Conservation (phyloP, 345 rosid genomes). For the Camelina laxa region DNA sequence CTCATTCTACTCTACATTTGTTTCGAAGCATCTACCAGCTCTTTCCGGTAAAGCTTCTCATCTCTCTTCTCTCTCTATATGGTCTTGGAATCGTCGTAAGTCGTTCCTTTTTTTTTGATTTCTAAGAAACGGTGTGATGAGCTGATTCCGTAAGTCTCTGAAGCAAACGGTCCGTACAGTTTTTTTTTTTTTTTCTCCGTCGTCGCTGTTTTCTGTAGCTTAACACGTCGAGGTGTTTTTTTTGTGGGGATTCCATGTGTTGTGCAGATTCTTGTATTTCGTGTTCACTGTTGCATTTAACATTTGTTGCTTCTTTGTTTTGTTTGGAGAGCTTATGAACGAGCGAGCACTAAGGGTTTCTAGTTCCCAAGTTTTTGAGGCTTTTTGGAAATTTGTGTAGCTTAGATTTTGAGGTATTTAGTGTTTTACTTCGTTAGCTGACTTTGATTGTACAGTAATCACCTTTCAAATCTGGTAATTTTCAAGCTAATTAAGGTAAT, state of each 20-base stretch:
- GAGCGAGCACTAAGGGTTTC: background rate
- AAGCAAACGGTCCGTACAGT: slow-evolving; percentile 5
- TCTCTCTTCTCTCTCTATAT: background rate
- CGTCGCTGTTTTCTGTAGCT: background rate
- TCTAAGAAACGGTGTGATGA: background rate
- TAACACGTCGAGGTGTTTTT: background rate
- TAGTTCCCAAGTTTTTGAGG: background rate
- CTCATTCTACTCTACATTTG: background rate
- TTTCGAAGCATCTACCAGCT: background rate
- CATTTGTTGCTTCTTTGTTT: background rate
- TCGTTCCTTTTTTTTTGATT: background rate
- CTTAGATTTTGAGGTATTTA: slow-evolving; percentile 6
- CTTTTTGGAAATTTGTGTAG: background rate
- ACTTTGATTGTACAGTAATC: background rate
- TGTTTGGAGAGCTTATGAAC: background rate
- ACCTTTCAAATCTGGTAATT: background rate
- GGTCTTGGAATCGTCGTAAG: background rate
- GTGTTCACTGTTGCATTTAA: slow-evolving; percentile 10
- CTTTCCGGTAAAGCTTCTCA: slow-evolving; percentile 6
- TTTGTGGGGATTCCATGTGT: background rate
- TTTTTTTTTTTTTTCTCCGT: background rate
- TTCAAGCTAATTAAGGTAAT: background rate
- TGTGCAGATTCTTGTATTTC: background rate
- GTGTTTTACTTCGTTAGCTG: background rate
- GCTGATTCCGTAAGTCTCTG: background rate